A percentile compares a stretch with the other conserved stretches of the same genome.
phyloP scores from a whole-genome alignment of 306 rosid species.

The Medicago truncatula region MtrunA17r5.0-ANR NC_053042.1:28536001-28536500 shows the following conservation, averaged over 20 bases:
- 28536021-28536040: background rate
- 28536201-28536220: too few relatives aligned
- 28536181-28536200: too few relatives aligned
- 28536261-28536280: background rate
- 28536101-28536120: too few relatives aligned
- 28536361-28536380: conserved; percentile 11
- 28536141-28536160: background rate
- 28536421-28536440: too few relatives aligned
- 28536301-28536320: background rate
- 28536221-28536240: too few relatives aligned
- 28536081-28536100: background rate
- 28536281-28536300: background rate
- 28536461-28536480: too few relatives aligned
- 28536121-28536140: background rate
- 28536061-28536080: background rate
- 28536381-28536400: conserved; percentile 34
- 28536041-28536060: background rate
- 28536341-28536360: conserved; percentile 43
- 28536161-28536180: background rate
- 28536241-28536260: too few relatives aligned
- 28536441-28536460: too few relatives aligned
- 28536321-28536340: conserved; percentile 1
- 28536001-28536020: too few relatives aligned
- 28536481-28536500: too few relatives aligned
- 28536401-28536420: too few relatives aligned